These are phyloP conservation scores for Hortiboletus campestris DNA, from an alignment of 768 basidiomycete species.

Conservation along the genomic window DNA sequence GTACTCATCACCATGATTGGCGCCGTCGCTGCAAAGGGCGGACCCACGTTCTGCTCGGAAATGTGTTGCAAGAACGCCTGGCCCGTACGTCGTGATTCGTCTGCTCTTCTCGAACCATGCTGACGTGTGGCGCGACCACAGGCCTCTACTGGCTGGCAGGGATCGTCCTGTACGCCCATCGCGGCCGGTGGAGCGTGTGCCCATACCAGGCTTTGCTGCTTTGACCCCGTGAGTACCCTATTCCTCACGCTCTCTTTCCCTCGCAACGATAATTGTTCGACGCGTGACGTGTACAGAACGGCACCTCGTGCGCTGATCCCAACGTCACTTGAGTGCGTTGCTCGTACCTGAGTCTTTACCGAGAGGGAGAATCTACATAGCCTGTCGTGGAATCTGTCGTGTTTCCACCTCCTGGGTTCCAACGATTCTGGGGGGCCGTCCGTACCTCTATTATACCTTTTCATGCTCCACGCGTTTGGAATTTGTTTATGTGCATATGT, in stretches of 20 bases:
- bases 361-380: not conserved
- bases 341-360: not conserved
- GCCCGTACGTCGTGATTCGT: not conserved
- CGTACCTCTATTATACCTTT: too few relatives aligned
- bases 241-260: too few relatives aligned
- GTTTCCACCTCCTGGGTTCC: not conserved
- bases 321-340: not conserved
- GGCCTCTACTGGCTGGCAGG: slow-evolving; percentile 1
- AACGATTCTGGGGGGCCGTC: too few relatives aligned
- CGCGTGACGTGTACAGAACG: not conserved
- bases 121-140: not conserved
- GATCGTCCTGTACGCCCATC: not conserved
- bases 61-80: not conserved
- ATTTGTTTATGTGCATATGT: too few relatives aligned
- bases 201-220: slow-evolving; percentile 8
- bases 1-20: not conserved
- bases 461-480: too few relatives aligned
- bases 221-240: too few relatives aligned
- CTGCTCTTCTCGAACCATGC: not conserved
- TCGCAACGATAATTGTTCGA: not conserved
- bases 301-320: not conserved
- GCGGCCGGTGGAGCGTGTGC: not conserved
- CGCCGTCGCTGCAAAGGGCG: too few relatives aligned
- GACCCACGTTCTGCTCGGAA: not conserved
- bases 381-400: too few relatives aligned